Conservation (phyloP, 176 grass and related monocot species). For the Carex kokanica region DNA sequence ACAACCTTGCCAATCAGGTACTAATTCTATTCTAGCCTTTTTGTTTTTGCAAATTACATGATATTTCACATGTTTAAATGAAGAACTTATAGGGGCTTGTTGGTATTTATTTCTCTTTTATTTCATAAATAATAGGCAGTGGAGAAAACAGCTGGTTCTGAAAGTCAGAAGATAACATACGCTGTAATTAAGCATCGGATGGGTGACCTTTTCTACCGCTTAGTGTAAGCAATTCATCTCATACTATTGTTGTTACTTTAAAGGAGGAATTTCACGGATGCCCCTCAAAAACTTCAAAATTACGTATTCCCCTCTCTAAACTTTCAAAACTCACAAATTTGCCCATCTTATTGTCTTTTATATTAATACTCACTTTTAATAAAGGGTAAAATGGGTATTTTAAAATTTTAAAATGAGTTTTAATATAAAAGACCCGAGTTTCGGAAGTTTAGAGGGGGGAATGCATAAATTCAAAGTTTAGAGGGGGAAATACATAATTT, state of each 20-base stretch:
- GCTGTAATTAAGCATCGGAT: slow-evolving; percentile 75
- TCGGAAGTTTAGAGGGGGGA: too few species aligned
- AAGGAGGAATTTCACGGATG: not conserved
- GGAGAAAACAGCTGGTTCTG: slow-evolving; percentile 69
- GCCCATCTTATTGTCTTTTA: too few species aligned
- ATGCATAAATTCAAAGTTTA: too few species aligned
- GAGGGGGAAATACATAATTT: too few species aligned
- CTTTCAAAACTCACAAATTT: too few species aligned
- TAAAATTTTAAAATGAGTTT: too few species aligned
- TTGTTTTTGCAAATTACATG: slow-evolving; percentile 10
- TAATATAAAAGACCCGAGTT: too few species aligned
- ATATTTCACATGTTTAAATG: slow-evolving; percentile 5
- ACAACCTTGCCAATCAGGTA: slow-evolving; percentile 81
- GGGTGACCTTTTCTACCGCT: slow-evolving; percentile 80
- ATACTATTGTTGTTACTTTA: not conserved
- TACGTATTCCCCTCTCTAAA: too few species aligned
- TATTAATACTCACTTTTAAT: too few species aligned
- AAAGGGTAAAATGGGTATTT: too few species aligned
- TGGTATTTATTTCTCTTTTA: slow-evolving; percentile 20
- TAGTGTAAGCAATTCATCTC: slow-evolving; percentile 65
- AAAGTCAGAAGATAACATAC: slow-evolving; percentile 94
- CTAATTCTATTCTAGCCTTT: not conserved
- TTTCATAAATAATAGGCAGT: slow-evolving; percentile 47
- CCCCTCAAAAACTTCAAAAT: too few species aligned
- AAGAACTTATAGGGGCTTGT: not conserved